Evolutionary conservation across 371 early-diverging fungal species (phyloP).

Genomic region (Syncephalastrum monosporum): DNA sequence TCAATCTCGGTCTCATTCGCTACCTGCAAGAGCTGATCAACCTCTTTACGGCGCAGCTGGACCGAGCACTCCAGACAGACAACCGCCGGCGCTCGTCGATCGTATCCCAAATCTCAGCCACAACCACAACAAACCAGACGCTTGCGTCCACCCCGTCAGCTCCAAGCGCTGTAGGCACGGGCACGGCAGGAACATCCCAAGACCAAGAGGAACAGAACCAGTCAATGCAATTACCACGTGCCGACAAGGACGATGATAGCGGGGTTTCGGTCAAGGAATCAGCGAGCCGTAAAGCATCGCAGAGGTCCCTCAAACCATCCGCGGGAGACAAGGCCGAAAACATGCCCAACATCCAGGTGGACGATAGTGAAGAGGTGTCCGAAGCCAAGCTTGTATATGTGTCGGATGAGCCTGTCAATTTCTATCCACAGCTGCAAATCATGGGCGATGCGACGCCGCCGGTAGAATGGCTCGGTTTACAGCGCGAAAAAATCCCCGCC

Average conservation of each 20-base stretch:
- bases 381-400: slow-evolving; percentile 25
- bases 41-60: slow-evolving; percentile 39
- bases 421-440: slow-evolving; percentile 52
- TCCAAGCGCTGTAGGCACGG: too few relatives aligned
- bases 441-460: slow-evolving; percentile 68
- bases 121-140: background rate
- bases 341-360: background rate
- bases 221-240: background rate
- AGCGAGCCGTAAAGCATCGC: slow-evolving; percentile 2
- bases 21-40: slow-evolving; percentile 63
- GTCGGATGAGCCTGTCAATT: slow-evolving; percentile 38
- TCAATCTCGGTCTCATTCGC: slow-evolving; percentile 72
- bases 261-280: slow-evolving; percentile 2
- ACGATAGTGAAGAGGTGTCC: background rate
- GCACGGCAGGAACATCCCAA: too few relatives aligned
- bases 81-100: background rate
- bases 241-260: slow-evolving; percentile 11
- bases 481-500: slow-evolving; percentile 53
- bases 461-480: slow-evolving; percentile 61
- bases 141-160: background rate
- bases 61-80: slow-evolving; percentile 27
- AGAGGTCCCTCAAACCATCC: background rate
- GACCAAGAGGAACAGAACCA: background rate
- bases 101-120: background rate
- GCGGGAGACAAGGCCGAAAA: background rate